Percentiles rank a stretch among this genome's conserved stretches.
phyloP scores from a whole-genome alignment of 2,329 filamentous ascomycete species.

The Exophiala dermatitidis region DNA sequence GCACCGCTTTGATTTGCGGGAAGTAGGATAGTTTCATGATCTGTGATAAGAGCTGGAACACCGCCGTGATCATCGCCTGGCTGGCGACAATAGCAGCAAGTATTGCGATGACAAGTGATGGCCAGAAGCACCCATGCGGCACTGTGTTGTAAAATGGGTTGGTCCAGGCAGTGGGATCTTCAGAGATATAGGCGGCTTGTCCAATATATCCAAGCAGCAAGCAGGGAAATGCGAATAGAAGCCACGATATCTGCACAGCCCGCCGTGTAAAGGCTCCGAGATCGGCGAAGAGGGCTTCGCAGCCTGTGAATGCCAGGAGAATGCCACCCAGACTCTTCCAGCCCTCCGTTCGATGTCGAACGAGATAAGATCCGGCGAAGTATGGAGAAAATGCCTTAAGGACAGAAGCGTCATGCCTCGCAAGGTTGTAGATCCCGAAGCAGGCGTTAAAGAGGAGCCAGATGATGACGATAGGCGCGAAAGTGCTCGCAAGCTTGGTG shows the following conservation, averaged over 20 bases:
- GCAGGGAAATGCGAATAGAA: constrained; percentile 61
- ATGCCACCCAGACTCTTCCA: constrained; percentile 55
- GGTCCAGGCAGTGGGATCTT: constrained; percentile 52
- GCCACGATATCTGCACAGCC: constrained; percentile 67
- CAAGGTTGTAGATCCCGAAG: constrained; percentile 50
- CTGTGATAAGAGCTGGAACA: constrained; percentile 60
- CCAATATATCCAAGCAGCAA: constrained; percentile 56
- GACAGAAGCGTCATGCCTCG: constrained; percentile 42
- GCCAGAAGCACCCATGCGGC: constrained; percentile 61
- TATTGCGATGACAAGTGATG: constrained; percentile 60
- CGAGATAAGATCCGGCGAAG: constrained; percentile 45
- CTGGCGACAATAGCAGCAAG: constrained; percentile 67
- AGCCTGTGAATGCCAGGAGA: constrained; percentile 66
- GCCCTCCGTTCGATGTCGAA: constrained; percentile 45
- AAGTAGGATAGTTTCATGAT: constrained; percentile 69
- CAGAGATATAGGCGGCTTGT: constrained; percentile 65
- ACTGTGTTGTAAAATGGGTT: constrained; percentile 70
- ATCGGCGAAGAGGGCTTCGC: constrained; percentile 73
- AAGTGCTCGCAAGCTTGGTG: constrained; percentile 41
- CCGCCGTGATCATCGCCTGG: constrained; percentile 70
- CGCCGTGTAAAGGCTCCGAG: constrained; percentile 63
- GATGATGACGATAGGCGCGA: constrained; percentile 51
- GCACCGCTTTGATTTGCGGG: constrained; percentile 65
- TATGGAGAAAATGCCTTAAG: constrained; percentile 47
- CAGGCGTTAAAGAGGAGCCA: constrained; percentile 48